Percentiles rank a stretch among this genome's conserved stretches.
These are phyloP conservation scores for Pseudogymnoascus pannorum DNA, from an alignment of 2,329 filamentous ascomycete genomes.

Conservation along the genomic window DNA sequence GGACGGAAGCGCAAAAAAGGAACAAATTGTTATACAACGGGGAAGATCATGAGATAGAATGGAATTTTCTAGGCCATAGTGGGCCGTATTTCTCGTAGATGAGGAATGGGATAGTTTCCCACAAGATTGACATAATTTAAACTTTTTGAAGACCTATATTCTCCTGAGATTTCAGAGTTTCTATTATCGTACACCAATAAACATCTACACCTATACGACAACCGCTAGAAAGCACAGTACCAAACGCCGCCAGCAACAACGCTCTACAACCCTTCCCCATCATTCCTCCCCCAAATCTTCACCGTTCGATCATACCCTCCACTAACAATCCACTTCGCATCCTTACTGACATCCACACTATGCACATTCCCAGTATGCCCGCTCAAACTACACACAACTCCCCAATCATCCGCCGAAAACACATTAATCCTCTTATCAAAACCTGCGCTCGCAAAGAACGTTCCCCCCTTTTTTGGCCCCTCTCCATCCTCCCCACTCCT, in stretches of 20 bases:
- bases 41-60: background rate
- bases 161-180: background rate
- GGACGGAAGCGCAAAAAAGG: background rate
- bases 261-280: constrained; percentile 46
- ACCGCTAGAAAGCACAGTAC: background rate
- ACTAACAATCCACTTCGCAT: constrained; percentile 88
- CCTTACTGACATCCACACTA: constrained; percentile 78
- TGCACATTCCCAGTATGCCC: constrained; percentile 90
- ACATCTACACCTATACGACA: background rate
- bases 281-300: constrained; percentile 90
- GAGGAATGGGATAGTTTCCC: too few species aligned
- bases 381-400: constrained; percentile 74
- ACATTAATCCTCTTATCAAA: constrained; percentile 95
- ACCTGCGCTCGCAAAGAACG: constrained; percentile 83
- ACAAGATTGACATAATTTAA: background rate
- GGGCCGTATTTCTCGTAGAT: background rate
- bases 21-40: too few species aligned
- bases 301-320: constrained; percentile 91
- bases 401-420: constrained; percentile 96
- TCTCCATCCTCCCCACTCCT: constrained; percentile 58
- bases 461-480: constrained; percentile 76
- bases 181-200: background rate
- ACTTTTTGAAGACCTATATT: background rate
- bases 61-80: background rate
- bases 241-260: background rate